Evolutionary conservation across 2,329 filamentous ascomycete genomes (phyloP).

Genomic region (Arthrobotrys entomopaga): DNA sequence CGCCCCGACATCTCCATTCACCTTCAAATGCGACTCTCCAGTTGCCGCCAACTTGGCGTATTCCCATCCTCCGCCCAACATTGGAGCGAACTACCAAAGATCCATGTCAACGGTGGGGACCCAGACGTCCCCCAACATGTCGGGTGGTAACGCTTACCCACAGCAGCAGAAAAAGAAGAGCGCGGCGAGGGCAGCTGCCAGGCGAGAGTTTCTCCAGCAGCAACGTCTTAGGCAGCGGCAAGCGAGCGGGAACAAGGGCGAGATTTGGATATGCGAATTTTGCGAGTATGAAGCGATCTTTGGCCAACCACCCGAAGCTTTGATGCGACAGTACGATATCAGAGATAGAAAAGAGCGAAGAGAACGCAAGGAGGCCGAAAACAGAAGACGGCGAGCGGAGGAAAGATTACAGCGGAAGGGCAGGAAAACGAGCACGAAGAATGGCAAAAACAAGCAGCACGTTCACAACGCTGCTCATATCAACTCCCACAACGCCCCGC

Average conservation of each 20-base stretch:
- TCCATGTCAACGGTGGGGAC: slow-evolving; percentile 67
- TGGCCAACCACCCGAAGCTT: slow-evolving; percentile 81
- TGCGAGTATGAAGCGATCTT: slow-evolving; percentile 98
- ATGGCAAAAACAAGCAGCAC: slow-evolving; percentile 59
- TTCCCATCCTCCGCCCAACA: slow-evolving; percentile 60
- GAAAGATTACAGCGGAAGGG: slow-evolving; percentile 96
- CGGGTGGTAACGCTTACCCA: slow-evolving; percentile 62
- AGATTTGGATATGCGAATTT: slow-evolving; percentile 96
- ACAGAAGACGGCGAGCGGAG: slow-evolving; percentile 73
- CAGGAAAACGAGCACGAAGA: slow-evolving; percentile 72
- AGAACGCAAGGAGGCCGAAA: slow-evolving; percentile 80
- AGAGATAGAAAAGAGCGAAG: slow-evolving; percentile 83
- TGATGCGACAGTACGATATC: slow-evolving; percentile 92
- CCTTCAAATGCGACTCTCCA: slow-evolving; percentile 90
- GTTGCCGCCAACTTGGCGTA: slow-evolving; percentile 57
- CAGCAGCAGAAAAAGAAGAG: slow-evolving; percentile 66
- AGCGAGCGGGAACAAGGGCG: slow-evolving; percentile 65
- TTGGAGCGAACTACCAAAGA: slow-evolving; percentile 58
- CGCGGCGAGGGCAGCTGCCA: slow-evolving; percentile 76
- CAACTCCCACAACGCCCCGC: slow-evolving; percentile 58
- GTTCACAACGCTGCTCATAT: slow-evolving; percentile 61
- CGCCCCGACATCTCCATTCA: slow-evolving; percentile 76
- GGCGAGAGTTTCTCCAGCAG: slow-evolving; percentile 78
- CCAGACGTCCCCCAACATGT: slow-evolving; percentile 68
- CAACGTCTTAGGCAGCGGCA: slow-evolving; percentile 67